A percentile compares a stretch with the other conserved stretches of the same genome.
These are phyloP conservation scores for Sherardia arvensis DNA, from an alignment of 257 asterid genomes.

Conservation along the genomic window DNA sequence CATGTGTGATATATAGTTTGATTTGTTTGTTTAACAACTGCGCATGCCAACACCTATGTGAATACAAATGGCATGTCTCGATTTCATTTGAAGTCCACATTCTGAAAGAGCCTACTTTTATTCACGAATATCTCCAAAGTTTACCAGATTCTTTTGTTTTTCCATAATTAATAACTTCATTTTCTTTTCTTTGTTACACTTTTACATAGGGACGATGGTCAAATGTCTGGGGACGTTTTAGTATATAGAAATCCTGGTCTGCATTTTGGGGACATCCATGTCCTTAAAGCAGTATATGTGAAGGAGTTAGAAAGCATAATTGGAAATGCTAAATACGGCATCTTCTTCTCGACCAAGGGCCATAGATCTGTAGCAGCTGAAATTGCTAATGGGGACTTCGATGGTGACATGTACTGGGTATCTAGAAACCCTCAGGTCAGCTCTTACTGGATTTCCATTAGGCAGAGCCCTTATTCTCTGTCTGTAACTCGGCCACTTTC, in stretches of 20 bases:
- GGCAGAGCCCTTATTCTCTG: background rate
- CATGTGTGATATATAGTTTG: background rate
- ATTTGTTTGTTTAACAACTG: background rate
- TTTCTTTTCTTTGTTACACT: background rate
- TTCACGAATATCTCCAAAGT: background rate
- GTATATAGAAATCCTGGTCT: conserved; percentile 84
- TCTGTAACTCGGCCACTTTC: background rate
- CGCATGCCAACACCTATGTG: background rate
- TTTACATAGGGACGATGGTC: conserved; percentile 59
- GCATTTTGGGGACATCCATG: conserved; percentile 76
- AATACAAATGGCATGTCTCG: background rate
- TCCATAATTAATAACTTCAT: background rate
- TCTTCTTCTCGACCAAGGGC: conserved; percentile 79
- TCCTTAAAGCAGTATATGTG: conserved; percentile 52
- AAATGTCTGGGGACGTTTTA: conserved; percentile 60
- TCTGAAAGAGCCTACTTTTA: background rate
- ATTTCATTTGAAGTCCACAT: too few relatives aligned
- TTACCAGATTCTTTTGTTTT: background rate
- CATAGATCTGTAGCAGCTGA: conserved; percentile 62
- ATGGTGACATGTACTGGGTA: conserved; percentile 80
- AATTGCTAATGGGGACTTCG: conserved; percentile 91
- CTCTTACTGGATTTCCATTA: background rate
- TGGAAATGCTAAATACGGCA: conserved; percentile 77
- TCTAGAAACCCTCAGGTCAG: conserved; percentile 73
- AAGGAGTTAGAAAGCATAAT: conserved; percentile 46